Conservation (phyloP, 768 basidiomycete species). For the Filobasidium floriforme region DNA sequence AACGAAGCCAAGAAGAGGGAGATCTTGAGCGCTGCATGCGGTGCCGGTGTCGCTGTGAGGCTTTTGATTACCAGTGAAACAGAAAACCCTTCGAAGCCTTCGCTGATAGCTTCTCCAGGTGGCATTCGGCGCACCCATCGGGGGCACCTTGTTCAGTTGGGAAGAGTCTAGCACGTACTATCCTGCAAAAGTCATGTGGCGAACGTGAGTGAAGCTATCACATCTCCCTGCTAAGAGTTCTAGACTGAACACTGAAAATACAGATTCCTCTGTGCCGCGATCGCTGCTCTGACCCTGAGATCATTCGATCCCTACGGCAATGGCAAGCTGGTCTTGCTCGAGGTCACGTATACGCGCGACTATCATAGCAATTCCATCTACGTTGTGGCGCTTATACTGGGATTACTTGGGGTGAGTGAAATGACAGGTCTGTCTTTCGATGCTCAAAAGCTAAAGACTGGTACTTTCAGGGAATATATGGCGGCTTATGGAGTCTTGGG, state of each 20-base stretch:
- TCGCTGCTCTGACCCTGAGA: constrained; percentile 76
- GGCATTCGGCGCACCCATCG: constrained; percentile 93
- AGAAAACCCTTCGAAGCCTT: not conserved
- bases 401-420: constrained; percentile 71
- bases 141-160: constrained; percentile 52
- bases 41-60: constrained; percentile 77
- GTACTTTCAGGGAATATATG: constrained; percentile 69
- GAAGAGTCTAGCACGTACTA: constrained; percentile 97
- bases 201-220: constrained; percentile 54
- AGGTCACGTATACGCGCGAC: constrained; percentile 54
- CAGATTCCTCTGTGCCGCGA: constrained; percentile 80
- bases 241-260: not conserved
- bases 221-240: not conserved
- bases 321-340: constrained; percentile 72
- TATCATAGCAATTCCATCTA: constrained; percentile 89
- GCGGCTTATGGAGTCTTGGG: constrained; percentile 56
- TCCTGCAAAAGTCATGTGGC: constrained; percentile 90
- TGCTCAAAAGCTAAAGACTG: constrained; percentile 17
- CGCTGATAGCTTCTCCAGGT: constrained; percentile 48
- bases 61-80: not conserved
- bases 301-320: constrained; percentile 86
- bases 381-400: constrained; percentile 55
- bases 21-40: constrained; percentile 88
- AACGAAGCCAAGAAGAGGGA: constrained; percentile 96
- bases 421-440: not conserved